phyloP scores from a whole-genome alignment of 2,329 filamentous ascomycete genomes.

The Orbilia blumenaviensis region DNA sequence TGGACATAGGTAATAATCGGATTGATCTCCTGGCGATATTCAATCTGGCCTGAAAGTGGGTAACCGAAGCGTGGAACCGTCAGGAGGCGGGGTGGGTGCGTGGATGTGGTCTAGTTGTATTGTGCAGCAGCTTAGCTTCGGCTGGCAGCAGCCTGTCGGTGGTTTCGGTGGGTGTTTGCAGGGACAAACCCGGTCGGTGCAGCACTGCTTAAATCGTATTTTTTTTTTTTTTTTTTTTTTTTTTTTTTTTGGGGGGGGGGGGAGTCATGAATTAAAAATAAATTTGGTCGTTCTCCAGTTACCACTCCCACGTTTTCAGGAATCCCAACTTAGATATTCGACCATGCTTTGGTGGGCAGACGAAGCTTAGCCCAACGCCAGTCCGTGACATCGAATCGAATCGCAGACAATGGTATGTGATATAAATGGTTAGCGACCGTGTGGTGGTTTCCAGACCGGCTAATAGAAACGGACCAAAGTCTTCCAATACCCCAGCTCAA shows the following conservation, averaged over 20 bases:
- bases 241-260: too few relatives aligned
- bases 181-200: background rate
- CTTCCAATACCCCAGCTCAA: slow-evolving; percentile 8
- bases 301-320: background rate
- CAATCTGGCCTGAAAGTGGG: slow-evolving; percentile 18
- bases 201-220: slow-evolving; percentile 1
- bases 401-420: slow-evolving; percentile 34
- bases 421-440: background rate
- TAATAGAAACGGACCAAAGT: slow-evolving; percentile 7
- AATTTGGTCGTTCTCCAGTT: slow-evolving; percentile 15
- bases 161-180: background rate
- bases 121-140: slow-evolving; percentile 16
- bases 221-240: too few relatives aligned
- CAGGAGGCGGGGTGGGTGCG: slow-evolving; percentile 20
- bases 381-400: background rate
- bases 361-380: slow-evolving; percentile 1
- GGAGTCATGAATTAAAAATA: background rate
- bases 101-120: slow-evolving; percentile 5
- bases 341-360: background rate
- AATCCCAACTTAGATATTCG: background rate
- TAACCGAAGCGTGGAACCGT: slow-evolving; percentile 21
- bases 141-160: background rate
- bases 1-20: slow-evolving; percentile 27
- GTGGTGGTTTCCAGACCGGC: background rate
- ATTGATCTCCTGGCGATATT: background rate